phyloP scores from a whole-genome alignment of 495 filamentous ascomycete species.

The Elasticomyces elasticus region DNA sequence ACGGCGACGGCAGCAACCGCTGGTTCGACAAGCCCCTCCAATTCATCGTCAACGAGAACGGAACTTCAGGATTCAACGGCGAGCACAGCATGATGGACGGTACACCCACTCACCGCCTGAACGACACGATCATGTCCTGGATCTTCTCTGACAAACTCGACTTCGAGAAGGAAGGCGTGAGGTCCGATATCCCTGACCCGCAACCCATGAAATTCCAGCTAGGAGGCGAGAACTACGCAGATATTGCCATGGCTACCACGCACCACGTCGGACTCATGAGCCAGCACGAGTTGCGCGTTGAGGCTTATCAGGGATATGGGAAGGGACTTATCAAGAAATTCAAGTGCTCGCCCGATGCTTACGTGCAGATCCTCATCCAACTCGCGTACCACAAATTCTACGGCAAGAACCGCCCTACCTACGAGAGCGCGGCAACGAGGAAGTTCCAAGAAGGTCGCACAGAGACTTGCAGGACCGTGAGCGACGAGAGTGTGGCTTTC shows the following conservation, averaged over 20 bases:
- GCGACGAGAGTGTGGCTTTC: slow-evolving; percentile 85
- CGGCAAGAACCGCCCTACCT: slow-evolving; percentile 93
- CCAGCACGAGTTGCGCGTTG: slow-evolving; percentile 83
- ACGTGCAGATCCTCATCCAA: slow-evolving; percentile 98
- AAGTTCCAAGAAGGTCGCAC: slow-evolving; percentile 95
- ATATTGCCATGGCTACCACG: slow-evolving; percentile 63
- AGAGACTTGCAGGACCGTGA: slow-evolving; percentile 87
- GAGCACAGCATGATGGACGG: slow-evolving; percentile 99
- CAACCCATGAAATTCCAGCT: slow-evolving; percentile 64
- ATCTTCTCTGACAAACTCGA: slow-evolving; percentile 90
- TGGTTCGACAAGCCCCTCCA: slow-evolving; percentile 98
- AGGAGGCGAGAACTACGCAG: slow-evolving; percentile 55
- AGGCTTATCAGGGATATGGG: slow-evolving; percentile 93
- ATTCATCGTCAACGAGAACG: slow-evolving; percentile 98
- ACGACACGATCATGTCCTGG: slow-evolving; percentile 80
- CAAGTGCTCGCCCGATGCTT: slow-evolving; percentile 95
- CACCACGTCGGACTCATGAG: slow-evolving; percentile 73
- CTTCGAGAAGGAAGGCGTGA: slow-evolving; percentile 61
- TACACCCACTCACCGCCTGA: slow-evolving; percentile 90
- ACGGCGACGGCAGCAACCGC: slow-evolving; percentile 88
- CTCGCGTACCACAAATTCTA: slow-evolving; percentile 99
- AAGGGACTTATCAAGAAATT: slow-evolving; percentile 99
- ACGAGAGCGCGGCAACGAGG: slow-evolving; percentile 90
- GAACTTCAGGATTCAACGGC: slow-evolving; percentile 92
- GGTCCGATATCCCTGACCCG: slow-evolving; percentile 79